Conservation (phyloP, 1,284 basidiomycete species). For the Porodaedalea pini region DNA sequence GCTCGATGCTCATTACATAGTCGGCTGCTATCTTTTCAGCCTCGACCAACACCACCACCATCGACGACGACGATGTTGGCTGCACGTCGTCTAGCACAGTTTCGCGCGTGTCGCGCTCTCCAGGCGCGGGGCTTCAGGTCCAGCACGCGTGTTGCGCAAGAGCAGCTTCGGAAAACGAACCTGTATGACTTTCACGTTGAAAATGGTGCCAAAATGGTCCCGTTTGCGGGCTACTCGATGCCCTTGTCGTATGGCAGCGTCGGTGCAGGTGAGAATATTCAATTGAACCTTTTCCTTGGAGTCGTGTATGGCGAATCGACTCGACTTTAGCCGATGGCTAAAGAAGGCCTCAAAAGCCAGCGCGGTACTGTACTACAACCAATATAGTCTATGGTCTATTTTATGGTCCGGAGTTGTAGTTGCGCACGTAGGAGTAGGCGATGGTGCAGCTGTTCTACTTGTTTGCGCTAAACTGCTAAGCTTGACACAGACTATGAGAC, state of each 20-base stretch:
- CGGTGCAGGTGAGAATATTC: slow-evolving; percentile 64
- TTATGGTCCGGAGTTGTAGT: too few relatives aligned
- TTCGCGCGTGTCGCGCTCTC: background rate
- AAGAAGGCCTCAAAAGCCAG: too few relatives aligned
- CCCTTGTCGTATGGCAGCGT: slow-evolving; percentile 83
- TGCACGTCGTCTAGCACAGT: background rate
- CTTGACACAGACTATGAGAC: slow-evolving; percentile 10
- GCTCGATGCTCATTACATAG: background rate
- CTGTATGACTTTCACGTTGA: slow-evolving; percentile 89
- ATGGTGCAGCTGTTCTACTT: too few relatives aligned
- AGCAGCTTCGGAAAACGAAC: slow-evolving; percentile 60
- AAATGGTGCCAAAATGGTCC: slow-evolving; percentile 92
- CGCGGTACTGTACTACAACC: too few relatives aligned
- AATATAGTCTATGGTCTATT: too few relatives aligned
- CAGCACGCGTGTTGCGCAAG: slow-evolving; percentile 1
- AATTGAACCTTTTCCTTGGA: too few relatives aligned
- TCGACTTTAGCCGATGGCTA: too few relatives aligned
- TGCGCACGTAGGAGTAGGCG: too few relatives aligned
- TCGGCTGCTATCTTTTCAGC: background rate
- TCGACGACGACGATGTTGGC: slow-evolving; percentile 5
- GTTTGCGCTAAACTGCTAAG: too few relatives aligned
- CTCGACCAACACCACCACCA: background rate
- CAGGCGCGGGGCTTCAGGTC: slow-evolving; percentile 9
- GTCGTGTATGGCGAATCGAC: too few relatives aligned
- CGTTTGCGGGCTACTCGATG: slow-evolving; percentile 96